Percentiles rank a stretch among this genome's conserved stretches.
Conservation (phyloP, 257 asterid species). For the Solanum appendiculatum region DNA sequence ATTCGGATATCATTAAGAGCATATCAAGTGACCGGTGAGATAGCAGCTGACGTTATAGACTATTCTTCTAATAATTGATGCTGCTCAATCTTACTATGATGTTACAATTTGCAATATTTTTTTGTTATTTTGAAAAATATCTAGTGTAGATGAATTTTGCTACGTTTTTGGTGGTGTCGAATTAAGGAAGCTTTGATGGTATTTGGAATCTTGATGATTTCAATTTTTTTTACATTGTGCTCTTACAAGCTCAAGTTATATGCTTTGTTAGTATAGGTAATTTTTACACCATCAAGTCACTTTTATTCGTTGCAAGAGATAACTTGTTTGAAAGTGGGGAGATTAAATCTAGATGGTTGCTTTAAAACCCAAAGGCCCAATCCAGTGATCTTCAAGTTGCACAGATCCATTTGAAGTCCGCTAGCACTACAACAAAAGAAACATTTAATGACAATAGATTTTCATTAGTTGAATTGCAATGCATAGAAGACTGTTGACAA, state of each 20-base stretch:
- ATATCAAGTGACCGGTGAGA: too few species aligned
- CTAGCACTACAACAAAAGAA: background rate
- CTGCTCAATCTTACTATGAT: too few species aligned
- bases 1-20: too few species aligned
- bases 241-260: background rate
- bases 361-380: background rate
- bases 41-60: too few species aligned
- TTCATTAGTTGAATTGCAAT: background rate
- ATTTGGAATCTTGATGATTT: background rate
- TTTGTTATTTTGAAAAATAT: too few species aligned
- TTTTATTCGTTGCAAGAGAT: background rate
- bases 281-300: background rate
- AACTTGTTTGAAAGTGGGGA: background rate
- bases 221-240: background rate
- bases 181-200: background rate
- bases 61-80: too few species aligned
- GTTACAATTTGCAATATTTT: too few species aligned
- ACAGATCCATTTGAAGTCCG: background rate
- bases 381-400: background rate
- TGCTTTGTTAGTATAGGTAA: background rate
- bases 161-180: too few species aligned
- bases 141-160: too few species aligned
- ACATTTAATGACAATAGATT: too few species aligned
- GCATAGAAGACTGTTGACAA: background rate
- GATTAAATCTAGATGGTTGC: background rate